A percentile compares a stretch with the other conserved stretches of the same genome.
phyloP scores from a whole-genome alignment of 352 stramenopile genomes.

The Aphanomyces astaci region DNA sequence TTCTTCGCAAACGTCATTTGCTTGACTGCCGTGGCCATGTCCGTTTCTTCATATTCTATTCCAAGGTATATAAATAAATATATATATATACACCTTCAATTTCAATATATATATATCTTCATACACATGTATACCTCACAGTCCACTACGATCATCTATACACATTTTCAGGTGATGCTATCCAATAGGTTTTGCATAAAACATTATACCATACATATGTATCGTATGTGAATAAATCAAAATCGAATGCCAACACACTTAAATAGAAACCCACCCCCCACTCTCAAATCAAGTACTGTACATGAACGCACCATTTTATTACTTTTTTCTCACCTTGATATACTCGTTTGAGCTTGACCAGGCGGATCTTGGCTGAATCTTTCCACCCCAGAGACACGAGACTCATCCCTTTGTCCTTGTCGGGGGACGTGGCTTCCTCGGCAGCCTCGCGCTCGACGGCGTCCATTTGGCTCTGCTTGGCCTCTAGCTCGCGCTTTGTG shows the following conservation, averaged over 20 bases:
- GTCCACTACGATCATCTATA: not conserved
- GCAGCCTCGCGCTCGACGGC: not conserved
- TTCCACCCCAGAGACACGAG: conserved; percentile 11
- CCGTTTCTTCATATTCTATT: conserved; percentile 20
- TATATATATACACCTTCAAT: no score
- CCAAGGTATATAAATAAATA: no score
- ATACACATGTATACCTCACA: no score
- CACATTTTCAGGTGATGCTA: not conserved
- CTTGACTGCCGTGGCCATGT: conserved; percentile 17
- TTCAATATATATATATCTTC: no score
- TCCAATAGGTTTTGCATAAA: not conserved
- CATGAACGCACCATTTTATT: no score
- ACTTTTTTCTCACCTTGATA: not conserved
- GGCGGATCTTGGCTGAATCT: conserved; percentile 10
- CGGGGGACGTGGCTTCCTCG: not conserved
- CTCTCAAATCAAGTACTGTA: no score
- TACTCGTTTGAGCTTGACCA: conserved; percentile 10
- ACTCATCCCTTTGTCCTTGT: not conserved
- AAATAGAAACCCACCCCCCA: no score
- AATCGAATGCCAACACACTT: no score
- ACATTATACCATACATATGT: no score
- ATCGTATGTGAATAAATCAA: no score
- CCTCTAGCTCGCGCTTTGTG: not conserved
- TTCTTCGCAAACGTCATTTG: conserved; percentile 14
- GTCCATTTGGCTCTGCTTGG: not conserved